Base-by-base conservation (phyloP, 2,329 filamentous ascomycete genomes). In the Aspergillus bombycis region DNA sequence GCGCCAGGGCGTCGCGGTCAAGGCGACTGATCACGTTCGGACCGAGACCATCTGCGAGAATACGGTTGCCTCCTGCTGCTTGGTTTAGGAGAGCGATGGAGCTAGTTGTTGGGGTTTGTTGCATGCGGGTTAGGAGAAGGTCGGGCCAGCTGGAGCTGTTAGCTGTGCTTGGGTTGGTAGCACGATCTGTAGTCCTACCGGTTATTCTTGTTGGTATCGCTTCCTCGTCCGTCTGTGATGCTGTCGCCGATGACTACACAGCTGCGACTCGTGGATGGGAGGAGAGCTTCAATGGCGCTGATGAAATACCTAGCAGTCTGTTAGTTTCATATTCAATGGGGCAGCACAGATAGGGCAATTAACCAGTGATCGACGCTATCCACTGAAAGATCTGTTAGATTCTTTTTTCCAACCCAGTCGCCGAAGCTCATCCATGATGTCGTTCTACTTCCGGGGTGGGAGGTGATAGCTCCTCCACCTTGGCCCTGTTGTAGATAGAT, bases 31-130 rank as follows among this genome's bases (percentile, higher is more conserved):
- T 77, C 0, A 86, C 83, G 43, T 85, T 86, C 3, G 89, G 89
- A 0, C 89, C 88, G 0, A 89, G 80, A 0, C 88, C 86, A 58
- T 89, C 87, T 11, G 78, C 77, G 0, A 91, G 81, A 2, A 91
- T 82, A 0, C 87, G 79, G 74, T 91, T 91, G n/a, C 89, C 89
- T 52, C 89, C 89, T 1, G 88, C 88, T 1, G 88, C 89, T 75
- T 90, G 85, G 77, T 91, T 91, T 66, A 83, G 80, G 14, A 91
- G 76, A 14, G 83, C 82, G 57, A 91, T 82, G 64, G 83, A 77
- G 26, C 76, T 78, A 54, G 84, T 82, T 14, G 74, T 66, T 11
- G 74, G 71, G 54, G 80, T 72, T 67, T 82, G 71, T 70, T 86
- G 82, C 79, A 89, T 76, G 61, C 81, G 80, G 14, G 78, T 77